These are phyloP conservation scores for Xylariales sp. DNA, from an alignment of 2,329 filamentous ascomycete species.

Conservation along the genomic window DNA sequence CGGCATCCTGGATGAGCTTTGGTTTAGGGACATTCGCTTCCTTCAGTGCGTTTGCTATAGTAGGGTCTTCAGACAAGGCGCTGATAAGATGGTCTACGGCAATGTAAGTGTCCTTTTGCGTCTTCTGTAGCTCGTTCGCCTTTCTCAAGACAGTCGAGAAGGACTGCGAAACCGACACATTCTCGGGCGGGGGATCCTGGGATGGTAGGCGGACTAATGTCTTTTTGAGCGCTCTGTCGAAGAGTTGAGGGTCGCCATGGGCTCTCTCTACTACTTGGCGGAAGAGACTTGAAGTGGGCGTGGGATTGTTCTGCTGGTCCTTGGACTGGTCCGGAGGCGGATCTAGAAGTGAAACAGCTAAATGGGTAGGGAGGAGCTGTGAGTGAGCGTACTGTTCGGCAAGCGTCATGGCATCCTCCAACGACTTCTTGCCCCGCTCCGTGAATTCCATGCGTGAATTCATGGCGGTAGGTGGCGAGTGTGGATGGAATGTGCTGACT, in stretches of 20 bases:
- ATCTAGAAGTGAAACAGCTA: conserved; percentile 84
- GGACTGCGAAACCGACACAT: conserved; percentile 81
- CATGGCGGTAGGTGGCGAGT: conserved; percentile 61
- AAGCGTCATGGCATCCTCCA: conserved; percentile 87
- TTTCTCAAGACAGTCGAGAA: conserved; percentile 86
- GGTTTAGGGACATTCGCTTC: conserved; percentile 92
- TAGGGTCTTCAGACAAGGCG: conserved; percentile 80
- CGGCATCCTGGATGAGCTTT: conserved; percentile 90
- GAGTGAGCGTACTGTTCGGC: conserved; percentile 92
- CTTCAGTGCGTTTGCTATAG: conserved; percentile 78
- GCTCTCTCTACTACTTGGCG: conserved; percentile 94
- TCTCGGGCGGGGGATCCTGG: conserved; percentile 93
- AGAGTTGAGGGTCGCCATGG: conserved; percentile 88
- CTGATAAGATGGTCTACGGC: conserved; percentile 95
- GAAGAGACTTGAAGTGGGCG: conserved; percentile 80
- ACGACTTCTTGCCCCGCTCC: conserved; percentile 88
- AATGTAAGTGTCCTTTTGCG: conserved; percentile 96
- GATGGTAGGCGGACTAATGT: conserved; percentile 88
- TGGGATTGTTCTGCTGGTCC: conserved; percentile 82
- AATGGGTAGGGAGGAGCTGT: conserved; percentile 89
- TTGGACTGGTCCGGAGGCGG: conserved; percentile 80
- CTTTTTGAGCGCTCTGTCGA: conserved; percentile 93
- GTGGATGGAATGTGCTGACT: conserved; percentile 39
- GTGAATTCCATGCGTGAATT: conserved; percentile 89
- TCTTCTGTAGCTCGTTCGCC: conserved; percentile 90